Base-by-base conservation (phyloP, 2,329 filamentous ascomycete genomes). In the Phyllosticta capitalensis region DNA sequence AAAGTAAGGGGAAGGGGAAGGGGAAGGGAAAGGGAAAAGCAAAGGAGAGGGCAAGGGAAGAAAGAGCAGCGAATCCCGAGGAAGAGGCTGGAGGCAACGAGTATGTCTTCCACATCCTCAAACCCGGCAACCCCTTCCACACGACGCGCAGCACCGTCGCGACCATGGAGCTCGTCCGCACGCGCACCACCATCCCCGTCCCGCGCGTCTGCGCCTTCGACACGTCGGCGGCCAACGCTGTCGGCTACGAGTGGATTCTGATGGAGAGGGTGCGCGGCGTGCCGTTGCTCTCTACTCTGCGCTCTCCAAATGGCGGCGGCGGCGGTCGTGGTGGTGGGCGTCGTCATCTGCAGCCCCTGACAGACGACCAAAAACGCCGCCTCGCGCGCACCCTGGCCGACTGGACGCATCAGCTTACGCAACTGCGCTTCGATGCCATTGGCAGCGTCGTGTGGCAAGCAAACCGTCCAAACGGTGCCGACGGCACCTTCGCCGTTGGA, bases 201-300 rank as follows among this genome's bases (percentile, higher is more conserved):
- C 64, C 66, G 3, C 28, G 54, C 12, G 58, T 67, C 7, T 28
- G 61, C 2, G 54, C 45, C 17, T 65, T 61, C 38, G 53, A 66
- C 26, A 59, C 56, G 2, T 61, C 30, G 10, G n/a, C 24, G 24
- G 51, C 64, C 3, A 67, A 67, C 52, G 53, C 56, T 2, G 9
- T 69, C 9, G 62, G 65, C 4, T 65, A 62, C 52, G 68, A 69
- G 59, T 69, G 68, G 66, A 65, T 69, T 30, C 45, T 69, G 5
- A 63, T 67, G 62, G 61, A 65, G 22, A 62, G 58, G 33, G 57
- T 68, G 22, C 51, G 55, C 9, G 64, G 63, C 17, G 51, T 9
- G 7, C 6, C 48, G 24, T 7, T 17, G 55, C 55, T 14, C 28
- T 17, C 1, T 20, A 54, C 2, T n/a, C n/a, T n/a, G n/a, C n/a